Evolutionary conservation across 164 flowering plant genomes (phyloP).

Genomic region (Vitis riparia): DNA sequence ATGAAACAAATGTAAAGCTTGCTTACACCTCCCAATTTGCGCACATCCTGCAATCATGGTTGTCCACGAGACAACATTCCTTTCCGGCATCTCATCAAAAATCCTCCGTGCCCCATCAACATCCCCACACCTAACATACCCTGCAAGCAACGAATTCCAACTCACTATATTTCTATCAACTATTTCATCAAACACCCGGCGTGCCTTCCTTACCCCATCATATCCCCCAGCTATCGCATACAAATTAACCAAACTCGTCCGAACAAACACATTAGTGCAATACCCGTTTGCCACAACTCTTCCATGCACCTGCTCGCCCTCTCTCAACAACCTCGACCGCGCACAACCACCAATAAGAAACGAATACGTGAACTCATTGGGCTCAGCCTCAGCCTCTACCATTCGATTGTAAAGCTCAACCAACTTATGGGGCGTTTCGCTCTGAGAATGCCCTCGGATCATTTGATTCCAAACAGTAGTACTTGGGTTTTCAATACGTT

Average conservation of each 20-base stretch:
- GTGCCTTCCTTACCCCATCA: conserved; percentile 20
- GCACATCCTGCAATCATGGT: conserved; percentile 61
- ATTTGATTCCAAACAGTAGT: conserved; percentile 61
- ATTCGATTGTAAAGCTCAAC: conserved; percentile 38
- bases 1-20: conserved; percentile 45
- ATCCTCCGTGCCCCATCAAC: conserved; percentile 33
- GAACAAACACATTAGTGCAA: conserved; percentile 40
- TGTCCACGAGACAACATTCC: conserved; percentile 74
- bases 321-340: conserved; percentile 27
- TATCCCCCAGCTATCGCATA: conserved; percentile 29
- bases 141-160: conserved; percentile 55
- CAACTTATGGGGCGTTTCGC: conserved; percentile 24
- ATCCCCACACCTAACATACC: conserved; percentile 35
- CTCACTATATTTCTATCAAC: conserved; percentile 28
- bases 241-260: conserved; percentile 58
- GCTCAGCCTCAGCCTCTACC: conserved; percentile 27
- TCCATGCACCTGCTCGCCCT: conserved; percentile 64
- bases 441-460: conserved; percentile 43
- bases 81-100: conserved; percentile 66
- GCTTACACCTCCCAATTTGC: conserved; percentile 42
- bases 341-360: conserved; percentile 53
- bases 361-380: conserved; percentile 60
- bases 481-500: conserved; percentile 35
- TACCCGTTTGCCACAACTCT: conserved; percentile 43
- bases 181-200: conserved; percentile 51